These are phyloP conservation scores for Wickerhamomyces alni DNA, from an alignment of 805 yeast species.

Conservation along the genomic window DNA sequence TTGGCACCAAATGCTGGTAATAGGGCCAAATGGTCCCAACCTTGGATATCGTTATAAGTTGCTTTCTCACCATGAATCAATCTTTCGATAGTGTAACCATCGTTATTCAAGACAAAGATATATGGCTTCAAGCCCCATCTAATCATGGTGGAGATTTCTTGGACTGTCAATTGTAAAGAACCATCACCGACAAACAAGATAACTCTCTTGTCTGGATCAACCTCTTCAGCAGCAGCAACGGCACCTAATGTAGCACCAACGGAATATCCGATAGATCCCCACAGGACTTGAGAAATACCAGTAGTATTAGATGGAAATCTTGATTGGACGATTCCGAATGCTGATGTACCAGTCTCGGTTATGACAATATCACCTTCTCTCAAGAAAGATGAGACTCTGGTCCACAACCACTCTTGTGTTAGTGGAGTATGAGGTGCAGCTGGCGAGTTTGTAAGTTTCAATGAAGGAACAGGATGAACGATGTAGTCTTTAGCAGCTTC, in stretches of 20 bases:
- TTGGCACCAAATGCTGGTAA: constrained; percentile 45
- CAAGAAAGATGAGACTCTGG: constrained; percentile 54
- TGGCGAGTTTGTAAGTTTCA: constrained; percentile 41
- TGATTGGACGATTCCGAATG: constrained; percentile 63
- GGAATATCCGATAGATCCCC: constrained; percentile 73
- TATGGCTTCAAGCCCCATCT: constrained; percentile 64
- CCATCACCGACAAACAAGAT: constrained; percentile 71
- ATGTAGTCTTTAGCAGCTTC: constrained; percentile 36
- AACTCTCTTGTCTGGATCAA: constrained; percentile 56
- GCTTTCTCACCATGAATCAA: constrained; percentile 66
- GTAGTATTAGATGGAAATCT: constrained; percentile 55
- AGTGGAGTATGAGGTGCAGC: constrained; percentile 39
- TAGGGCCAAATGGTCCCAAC: constrained; percentile 58
- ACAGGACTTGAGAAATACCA: constrained; percentile 69
- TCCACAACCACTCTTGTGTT: constrained; percentile 68
- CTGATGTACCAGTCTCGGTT: constrained; percentile 72
- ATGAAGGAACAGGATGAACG: constrained; percentile 51
- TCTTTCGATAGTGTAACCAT: constrained; percentile 72
- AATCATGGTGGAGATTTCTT: constrained; percentile 64
- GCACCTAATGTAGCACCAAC: constrained; percentile 68
- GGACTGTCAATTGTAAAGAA: constrained; percentile 68
- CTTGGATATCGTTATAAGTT: constrained; percentile 59
- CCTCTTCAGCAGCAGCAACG: constrained; percentile 59
- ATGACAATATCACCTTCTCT: constrained; percentile 61
- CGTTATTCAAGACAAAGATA: constrained; percentile 63